Evolutionary conservation across 208 protist species (phyloP), one percentile per base, ranked within the genome.

Genomic region (Entamoeba invadens): DNA sequence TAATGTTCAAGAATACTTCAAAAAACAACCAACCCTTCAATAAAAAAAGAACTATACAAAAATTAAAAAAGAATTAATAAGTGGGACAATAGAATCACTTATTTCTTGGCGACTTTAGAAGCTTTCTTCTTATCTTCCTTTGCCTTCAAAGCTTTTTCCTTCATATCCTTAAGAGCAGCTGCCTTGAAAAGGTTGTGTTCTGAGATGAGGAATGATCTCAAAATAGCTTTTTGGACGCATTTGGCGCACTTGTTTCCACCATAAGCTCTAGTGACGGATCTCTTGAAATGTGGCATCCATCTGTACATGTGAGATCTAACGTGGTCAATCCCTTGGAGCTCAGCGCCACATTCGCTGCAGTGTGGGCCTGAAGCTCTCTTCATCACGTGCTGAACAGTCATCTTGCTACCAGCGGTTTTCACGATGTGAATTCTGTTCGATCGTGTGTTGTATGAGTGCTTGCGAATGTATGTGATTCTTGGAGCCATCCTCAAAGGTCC

Each of bases 201-300:
- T 42, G 92, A 72, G 46, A n/a, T 44, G 10, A 94, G 45, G 92
- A 94, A 94, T 25, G 94, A 45, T 35, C 72, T 12, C 2, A 94
- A 14, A 35, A 94, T 92, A 6, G 45, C 16, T 14, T 35, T 25
- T 91, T 51, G 42, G 25, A 93, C 46, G 31, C 92, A 68, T 25
- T 38, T n/a, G 38, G 45, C 44, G 92, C 92, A 93, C 18, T 44
- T 44, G 31, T 12, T 21, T 45, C 94, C 94, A 44, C 94, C 94
- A 72, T 93, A 94, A 45, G 94, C 46, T 45, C 94, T 45, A 10
- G 94, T 44, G 31, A 94, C 51, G 21, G 91, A 92, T 47, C 92
- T 45, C 25, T 94, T 45, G 45, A 12, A 46, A 2, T 57, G n/a
- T 38, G 46, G 5, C 3, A 94, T 4, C 5, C 44, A 21, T 44